phyloP scores from a whole-genome alignment of 2,329 filamentous ascomycete species.

The Calcarisporium arbuscula region DNA sequence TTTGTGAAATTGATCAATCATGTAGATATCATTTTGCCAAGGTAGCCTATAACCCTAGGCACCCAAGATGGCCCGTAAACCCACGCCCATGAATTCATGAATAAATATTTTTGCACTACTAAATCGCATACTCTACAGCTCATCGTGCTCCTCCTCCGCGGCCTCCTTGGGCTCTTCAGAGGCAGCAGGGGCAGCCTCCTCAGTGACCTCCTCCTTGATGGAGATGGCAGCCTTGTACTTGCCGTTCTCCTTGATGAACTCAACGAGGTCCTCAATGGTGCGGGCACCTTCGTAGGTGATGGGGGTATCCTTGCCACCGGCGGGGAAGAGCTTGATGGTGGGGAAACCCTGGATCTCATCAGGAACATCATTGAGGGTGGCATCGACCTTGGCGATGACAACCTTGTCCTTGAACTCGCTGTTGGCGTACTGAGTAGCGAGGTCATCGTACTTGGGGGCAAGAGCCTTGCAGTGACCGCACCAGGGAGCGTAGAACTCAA shows the following conservation, averaged over 20 bases:
- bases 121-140: constrained; percentile 56
- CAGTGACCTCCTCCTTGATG: constrained; percentile 44
- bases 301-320: constrained; percentile 78
- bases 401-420: constrained; percentile 77
- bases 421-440: constrained; percentile 70
- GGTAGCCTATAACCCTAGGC: too few relatives aligned
- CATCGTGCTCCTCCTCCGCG: constrained; percentile 55
- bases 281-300: constrained; percentile 83
- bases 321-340: constrained; percentile 96
- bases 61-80: too few relatives aligned
- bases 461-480: constrained; percentile 99
- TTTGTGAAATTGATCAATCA: too few relatives aligned
- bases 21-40: too few relatives aligned
- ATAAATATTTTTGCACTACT: constrained; percentile 21
- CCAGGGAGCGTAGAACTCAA: constrained; percentile 99
- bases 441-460: constrained; percentile 93
- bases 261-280: constrained; percentile 83
- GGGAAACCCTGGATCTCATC: constrained; percentile 97
- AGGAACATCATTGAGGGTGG: constrained; percentile 91
- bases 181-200: constrained; percentile 48
- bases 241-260: constrained; percentile 93
- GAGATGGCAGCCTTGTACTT: constrained; percentile 73
- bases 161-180: constrained; percentile 39
- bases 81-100: constrained; percentile 27
- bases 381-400: constrained; percentile 94